Conservation (phyloP, 2,329 filamentous ascomycete species). For the Thelonectria discophora region DNA sequence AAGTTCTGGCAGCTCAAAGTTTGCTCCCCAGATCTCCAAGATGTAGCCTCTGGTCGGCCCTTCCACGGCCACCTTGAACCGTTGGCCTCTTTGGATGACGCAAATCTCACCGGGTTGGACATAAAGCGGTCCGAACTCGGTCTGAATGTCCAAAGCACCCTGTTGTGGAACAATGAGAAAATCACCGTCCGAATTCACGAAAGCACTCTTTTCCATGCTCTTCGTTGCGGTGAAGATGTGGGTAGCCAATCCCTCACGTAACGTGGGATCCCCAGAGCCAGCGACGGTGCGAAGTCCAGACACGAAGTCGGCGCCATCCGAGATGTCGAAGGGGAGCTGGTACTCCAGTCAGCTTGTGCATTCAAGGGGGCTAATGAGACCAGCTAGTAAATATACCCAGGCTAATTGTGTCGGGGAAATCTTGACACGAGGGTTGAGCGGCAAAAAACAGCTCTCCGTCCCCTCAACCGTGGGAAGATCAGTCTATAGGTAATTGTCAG, state of each 20-base stretch:
- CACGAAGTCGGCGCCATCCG: slow-evolving; percentile 43
- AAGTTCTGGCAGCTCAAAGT: slow-evolving; percentile 72
- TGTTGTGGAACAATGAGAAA: slow-evolving; percentile 72
- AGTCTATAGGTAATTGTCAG: slow-evolving; percentile 19
- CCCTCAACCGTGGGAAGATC: slow-evolving; percentile 38
- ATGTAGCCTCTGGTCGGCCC: slow-evolving; percentile 72
- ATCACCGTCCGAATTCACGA: slow-evolving; percentile 70
- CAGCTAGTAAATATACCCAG: slow-evolving; percentile 29
- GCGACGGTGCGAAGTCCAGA: slow-evolving; percentile 58
- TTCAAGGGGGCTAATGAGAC: rapidly evolving
- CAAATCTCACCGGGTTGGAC: slow-evolving; percentile 73
- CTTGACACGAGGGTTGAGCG: slow-evolving; percentile 35
- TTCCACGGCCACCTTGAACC: slow-evolving; percentile 51
- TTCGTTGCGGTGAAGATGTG: slow-evolving; percentile 59
- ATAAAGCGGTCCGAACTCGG: slow-evolving; percentile 70
- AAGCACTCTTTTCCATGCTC: slow-evolving; percentile 57
- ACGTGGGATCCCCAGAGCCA: slow-evolving; percentile 59
- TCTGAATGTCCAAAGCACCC: slow-evolving; percentile 73
- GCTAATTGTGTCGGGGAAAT: slow-evolving; percentile 39
- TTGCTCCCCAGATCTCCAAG: slow-evolving; percentile 70
- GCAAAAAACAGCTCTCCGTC: slow-evolving; percentile 39
- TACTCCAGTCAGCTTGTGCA: not conserved
- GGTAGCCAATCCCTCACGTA: slow-evolving; percentile 58
- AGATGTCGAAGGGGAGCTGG: slow-evolving; percentile 50
- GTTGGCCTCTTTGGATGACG: slow-evolving; percentile 70